Conservation (phyloP, 495 filamentous ascomycete species). For the Pyrenopolyporus hunteri region DNA sequence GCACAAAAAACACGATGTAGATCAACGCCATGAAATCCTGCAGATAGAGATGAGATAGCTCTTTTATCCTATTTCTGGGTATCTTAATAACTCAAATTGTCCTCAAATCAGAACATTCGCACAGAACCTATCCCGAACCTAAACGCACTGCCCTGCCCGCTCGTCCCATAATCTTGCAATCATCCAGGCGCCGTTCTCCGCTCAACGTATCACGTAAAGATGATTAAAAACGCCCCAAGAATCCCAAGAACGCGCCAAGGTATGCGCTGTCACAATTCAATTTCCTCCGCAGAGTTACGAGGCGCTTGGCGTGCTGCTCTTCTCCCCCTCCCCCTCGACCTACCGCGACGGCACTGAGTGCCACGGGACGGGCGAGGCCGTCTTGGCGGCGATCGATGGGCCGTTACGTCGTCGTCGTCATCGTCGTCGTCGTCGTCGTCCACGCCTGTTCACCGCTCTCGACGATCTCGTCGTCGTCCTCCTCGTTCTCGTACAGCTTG, state of each 20-base stretch:
- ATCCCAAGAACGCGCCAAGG: slow-evolving; percentile 30
- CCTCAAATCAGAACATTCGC: slow-evolving; percentile 7
- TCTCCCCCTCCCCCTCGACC: not conserved
- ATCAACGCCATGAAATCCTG: slow-evolving; percentile 8
- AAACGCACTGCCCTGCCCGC: slow-evolving; percentile 12
- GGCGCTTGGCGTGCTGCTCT: slow-evolving; percentile 16
- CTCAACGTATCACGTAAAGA: slow-evolving; percentile 3
- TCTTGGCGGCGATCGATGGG: not conserved
- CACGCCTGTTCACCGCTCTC: too few relatives aligned
- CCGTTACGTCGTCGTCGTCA: slow-evolving; percentile 3
- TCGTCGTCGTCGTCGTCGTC: slow-evolving; percentile 44
- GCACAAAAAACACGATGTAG: slow-evolving; percentile 12
- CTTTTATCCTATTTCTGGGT: slow-evolving; percentile 28
- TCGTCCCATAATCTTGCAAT: not conserved
- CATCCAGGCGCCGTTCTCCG: slow-evolving; percentile 14
- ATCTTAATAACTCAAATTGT: slow-evolving; percentile 24
- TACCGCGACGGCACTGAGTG: slow-evolving; percentile 3
- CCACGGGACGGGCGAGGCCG: not conserved
- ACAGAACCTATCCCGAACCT: slow-evolving; percentile 6
- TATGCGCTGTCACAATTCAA: slow-evolving; percentile 16
- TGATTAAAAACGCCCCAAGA: slow-evolving; percentile 9
- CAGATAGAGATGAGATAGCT: slow-evolving; percentile 20
- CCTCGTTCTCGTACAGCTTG: slow-evolving; percentile 46
- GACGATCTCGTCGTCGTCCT: slow-evolving; percentile 45
- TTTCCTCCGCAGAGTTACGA: slow-evolving; percentile 11